Evolutionary conservation across 106 monocot genomes (phyloP).

Genomic region (Acanthochlamys bracteata): DNA sequence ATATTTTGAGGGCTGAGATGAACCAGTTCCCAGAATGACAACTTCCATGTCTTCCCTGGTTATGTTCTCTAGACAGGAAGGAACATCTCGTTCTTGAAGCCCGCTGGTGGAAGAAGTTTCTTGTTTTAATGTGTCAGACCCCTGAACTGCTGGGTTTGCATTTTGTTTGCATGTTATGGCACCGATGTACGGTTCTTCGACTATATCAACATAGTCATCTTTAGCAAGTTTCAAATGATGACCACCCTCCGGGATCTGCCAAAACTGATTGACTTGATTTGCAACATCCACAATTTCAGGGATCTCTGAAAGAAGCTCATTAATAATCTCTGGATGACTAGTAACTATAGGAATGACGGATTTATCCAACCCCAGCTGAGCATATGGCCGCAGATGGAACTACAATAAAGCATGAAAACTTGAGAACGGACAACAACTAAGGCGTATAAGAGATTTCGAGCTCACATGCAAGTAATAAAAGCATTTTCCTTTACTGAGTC

Average conservation of each 20-base stretch:
- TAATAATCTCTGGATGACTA: slow-evolving; percentile 36
- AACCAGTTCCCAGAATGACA: slow-evolving; percentile 85
- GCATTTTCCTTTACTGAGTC: too few species aligned
- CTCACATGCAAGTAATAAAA: too few species aligned
- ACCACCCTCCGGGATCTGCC: slow-evolving; percentile 24
- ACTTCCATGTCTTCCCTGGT: slow-evolving; percentile 97
- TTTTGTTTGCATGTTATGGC: slow-evolving; percentile 21
- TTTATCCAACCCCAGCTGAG: slow-evolving; percentile 73
- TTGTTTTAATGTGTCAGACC: slow-evolving; percentile 9
- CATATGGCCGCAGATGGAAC: slow-evolving; percentile 82
- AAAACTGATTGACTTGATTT: slow-evolving; percentile 36
- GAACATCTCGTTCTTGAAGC: slow-evolving; percentile 31
- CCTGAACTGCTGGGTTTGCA: slow-evolving; percentile 11
- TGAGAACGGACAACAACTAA: background rate
- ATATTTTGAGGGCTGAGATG: slow-evolving; percentile 96
- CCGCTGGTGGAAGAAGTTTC: slow-evolving; percentile 11
- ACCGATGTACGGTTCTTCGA: slow-evolving; percentile 78
- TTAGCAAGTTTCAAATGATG: slow-evolving; percentile 8
- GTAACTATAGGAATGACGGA: slow-evolving; percentile 45
- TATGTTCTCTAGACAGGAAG: slow-evolving; percentile 69
- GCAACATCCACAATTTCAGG: slow-evolving; percentile 77
- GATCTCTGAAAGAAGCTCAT: slow-evolving; percentile 74
- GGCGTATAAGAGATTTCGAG: too few species aligned
- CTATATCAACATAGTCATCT: slow-evolving; percentile 24
- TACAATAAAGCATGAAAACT: slow-evolving; percentile 13